Base-by-base conservation (phyloP, 805 yeast genomes). In the Metschnikowia cerradonensis region DNA sequence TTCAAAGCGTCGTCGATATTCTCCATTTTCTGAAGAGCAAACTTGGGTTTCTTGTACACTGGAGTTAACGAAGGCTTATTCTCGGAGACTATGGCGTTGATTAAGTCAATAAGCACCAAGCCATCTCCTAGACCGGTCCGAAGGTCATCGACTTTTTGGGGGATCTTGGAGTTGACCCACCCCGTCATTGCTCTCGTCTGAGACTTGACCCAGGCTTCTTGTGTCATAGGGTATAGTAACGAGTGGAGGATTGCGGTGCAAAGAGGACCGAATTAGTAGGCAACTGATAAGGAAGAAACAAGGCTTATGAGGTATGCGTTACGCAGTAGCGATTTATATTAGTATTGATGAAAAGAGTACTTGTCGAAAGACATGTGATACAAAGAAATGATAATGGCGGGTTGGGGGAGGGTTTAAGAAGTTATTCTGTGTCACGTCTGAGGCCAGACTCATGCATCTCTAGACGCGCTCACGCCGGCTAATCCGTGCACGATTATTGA, bases 121-220 rank as follows among this genome's bases (percentile, higher is more conserved):
- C 82, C 82, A 52, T 71, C 70, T 31, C 66, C 57, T 33, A 79
- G 58, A 50, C 75, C 80, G 2, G 47, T 43, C 3, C 68, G 45
- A 4, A 72, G 55, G 33, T 63, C 58, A 2, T 51, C 36, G 22
- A 73, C 58, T 17, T 52, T 41, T 4, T 41, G 34, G 33, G 57
- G 58, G 19, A 76, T 53, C 54, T 76, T 76, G 33, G 70, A 55
- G 53, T 75, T 75, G 39, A 79, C 62, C 83, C 83, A 80, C 50
- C 80, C 63, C 17, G 73, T 55, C 69, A 79, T 74, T n/a, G 80
- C 73, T 55, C 71, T 72, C 42, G 76, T 71, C 60, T 79, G 83
- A 33, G 69, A 62, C 20, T 61, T 55, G 17, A 73, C 69, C 82
- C 83, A 78, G 17, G 54, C 22, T 22, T 35, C 47, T 17, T 57